Percentiles rank a stretch among this genome's conserved stretches.
phyloP scores from a whole-genome alignment of 257 asterid genomes.

The Lycium barbarum region DNA sequence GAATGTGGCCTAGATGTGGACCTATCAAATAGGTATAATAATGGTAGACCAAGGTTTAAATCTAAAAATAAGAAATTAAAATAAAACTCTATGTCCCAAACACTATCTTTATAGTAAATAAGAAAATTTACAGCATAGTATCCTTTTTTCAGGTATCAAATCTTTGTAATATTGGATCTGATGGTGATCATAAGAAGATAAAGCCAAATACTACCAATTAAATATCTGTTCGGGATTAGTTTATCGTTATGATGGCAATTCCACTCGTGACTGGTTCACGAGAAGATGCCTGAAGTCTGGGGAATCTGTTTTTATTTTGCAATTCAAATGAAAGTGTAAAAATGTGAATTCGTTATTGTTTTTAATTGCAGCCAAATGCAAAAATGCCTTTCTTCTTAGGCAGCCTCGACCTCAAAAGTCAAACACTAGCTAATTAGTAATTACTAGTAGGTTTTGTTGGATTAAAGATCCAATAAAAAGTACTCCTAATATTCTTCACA shows the following conservation, averaged over 20 bases:
- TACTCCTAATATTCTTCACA: background rate
- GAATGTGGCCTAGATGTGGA: background rate
- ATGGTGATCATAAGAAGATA: background rate
- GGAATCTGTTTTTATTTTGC: background rate
- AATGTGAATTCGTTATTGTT: background rate
- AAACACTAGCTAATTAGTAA: background rate
- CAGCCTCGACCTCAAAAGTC: background rate
- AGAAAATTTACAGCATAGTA: background rate
- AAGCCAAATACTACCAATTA: background rate
- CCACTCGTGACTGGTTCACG: background rate
- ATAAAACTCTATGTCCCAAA: too few relatives aligned
- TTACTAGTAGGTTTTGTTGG: slow-evolving; percentile 11
- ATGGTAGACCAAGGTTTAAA: too few relatives aligned
- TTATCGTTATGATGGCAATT: background rate
- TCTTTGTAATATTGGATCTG: background rate
- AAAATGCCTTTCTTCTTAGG: background rate
- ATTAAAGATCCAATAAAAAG: background rate
- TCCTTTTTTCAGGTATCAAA: background rate
- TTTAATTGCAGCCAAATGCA: background rate
- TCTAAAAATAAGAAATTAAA: too few relatives aligned
- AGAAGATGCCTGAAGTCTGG: background rate
- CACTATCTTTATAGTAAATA: too few relatives aligned
- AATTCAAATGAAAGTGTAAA: background rate
- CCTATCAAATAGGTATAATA: too few relatives aligned
- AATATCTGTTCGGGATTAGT: background rate